Base-by-base conservation (phyloP, 805 yeast genomes). In the Pichia paraexigua region DNA sequence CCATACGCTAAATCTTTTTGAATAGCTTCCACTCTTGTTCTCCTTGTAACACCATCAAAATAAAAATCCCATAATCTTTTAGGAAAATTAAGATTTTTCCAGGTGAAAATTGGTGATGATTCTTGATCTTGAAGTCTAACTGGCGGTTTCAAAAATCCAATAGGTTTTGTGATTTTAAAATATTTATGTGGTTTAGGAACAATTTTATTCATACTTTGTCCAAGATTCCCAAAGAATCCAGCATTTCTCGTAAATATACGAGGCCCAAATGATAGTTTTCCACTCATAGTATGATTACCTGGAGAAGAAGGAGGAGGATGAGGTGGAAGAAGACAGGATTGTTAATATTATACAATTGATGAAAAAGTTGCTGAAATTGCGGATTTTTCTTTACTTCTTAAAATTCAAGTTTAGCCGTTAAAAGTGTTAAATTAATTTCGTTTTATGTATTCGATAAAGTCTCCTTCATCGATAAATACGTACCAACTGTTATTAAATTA, bases 1-100 rank as follows among this genome's bases (percentile, higher is more conserved):
- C 87, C 81, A 56, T 77, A 79, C 25, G 83, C 77, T 57, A 84
- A 74, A 67, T 85, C 89, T 45, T 72, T 71, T 58, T 82, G 83
- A 55, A 85, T 66, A 20, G 60, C 60, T 21, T 55, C 56, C 40
- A 66, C 66, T 53, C 66, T 57, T 1, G 65, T 64, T 51, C 66
- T 60, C 58, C 70, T 63, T 1, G 70, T 66, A n/a, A 65, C 53
- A 53, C 70, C 70, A 50, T 66, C 70, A 53, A 66, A 66, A 46
- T 66, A 66, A 58, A 65, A 68, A 47, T 63, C 60, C 69, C 68
- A 67, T 10, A 64, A 37, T 50, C 60, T 57, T 49, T 63, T 65
- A 13, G 66, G 68, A 5, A 65, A 24, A 46, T 64, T 66, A 15
- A 65, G 40, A 32, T 64, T 65, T 41, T 63, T 62, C 51, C 48